Conservation (phyloP, 2,329 filamentous ascomycete species). For the Chaetomium sp. region DNA sequence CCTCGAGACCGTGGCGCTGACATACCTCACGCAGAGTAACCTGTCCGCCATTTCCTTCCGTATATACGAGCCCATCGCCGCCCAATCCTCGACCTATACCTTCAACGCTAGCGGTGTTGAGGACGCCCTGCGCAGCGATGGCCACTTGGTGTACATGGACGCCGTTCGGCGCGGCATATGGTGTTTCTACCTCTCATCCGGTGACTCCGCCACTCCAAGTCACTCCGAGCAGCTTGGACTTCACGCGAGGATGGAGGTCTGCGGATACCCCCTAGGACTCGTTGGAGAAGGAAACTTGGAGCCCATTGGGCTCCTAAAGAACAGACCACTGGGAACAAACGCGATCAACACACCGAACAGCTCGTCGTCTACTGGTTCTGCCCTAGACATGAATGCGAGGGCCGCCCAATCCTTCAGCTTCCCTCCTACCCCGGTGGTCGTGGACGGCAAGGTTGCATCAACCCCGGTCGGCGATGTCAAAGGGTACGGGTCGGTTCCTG, state of each 20-base stretch:
- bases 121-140: slow-evolving; percentile 52
- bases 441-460: slow-evolving; percentile 39
- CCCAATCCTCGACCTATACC: slow-evolving; percentile 49
- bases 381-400: slow-evolving; percentile 44
- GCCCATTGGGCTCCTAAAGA: slow-evolving; percentile 51
- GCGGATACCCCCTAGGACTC: slow-evolving; percentile 48
- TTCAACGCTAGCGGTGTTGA: slow-evolving; percentile 56
- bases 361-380: slow-evolving; percentile 48
- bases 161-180: slow-evolving; percentile 53
- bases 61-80: slow-evolving; percentile 54
- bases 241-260: slow-evolving; percentile 47
- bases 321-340: slow-evolving; percentile 45
- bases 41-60: slow-evolving; percentile 58
- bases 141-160: slow-evolving; percentile 58
- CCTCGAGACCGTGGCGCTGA: background rate
- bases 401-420: slow-evolving; percentile 38
- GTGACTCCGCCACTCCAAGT: slow-evolving; percentile 41
- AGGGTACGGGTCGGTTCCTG: slow-evolving; percentile 40
- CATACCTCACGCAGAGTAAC: slow-evolving; percentile 50
- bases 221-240: slow-evolving; percentile 38
- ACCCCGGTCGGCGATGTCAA: slow-evolving; percentile 40
- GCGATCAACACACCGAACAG: slow-evolving; percentile 50
- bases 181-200: slow-evolving; percentile 54
- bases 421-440: slow-evolving; percentile 37
- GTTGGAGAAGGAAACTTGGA: slow-evolving; percentile 56